These are phyloP conservation scores for Diplodia mutila DNA, from an alignment of 2,329 filamentous ascomycete genomes.

Conservation along the genomic window DNA sequence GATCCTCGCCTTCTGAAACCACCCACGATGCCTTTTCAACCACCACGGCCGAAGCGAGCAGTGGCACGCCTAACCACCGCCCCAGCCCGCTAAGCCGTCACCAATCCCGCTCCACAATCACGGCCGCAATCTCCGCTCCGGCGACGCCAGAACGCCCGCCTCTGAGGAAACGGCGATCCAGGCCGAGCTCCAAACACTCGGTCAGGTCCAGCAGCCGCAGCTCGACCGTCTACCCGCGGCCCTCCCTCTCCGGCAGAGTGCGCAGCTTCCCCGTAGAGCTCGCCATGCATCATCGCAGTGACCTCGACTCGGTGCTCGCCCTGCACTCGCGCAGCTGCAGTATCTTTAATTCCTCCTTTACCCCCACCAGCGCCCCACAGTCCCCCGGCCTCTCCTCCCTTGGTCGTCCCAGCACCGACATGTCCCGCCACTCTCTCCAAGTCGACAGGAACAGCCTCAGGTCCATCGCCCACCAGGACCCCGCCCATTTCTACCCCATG, in stretches of 20 bases:
- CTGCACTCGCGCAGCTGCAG: slow-evolving; percentile 45
- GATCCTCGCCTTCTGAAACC: slow-evolving; percentile 15
- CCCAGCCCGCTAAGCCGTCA: slow-evolving; percentile 3
- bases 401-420: slow-evolving; percentile 19
- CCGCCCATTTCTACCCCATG: neutral
- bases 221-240: slow-evolving; percentile 1
- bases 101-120: neutral
- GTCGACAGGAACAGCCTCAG: neutral
- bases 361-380: slow-evolving; percentile 12
- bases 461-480: neutral
- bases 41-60: neutral
- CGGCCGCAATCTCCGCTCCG: neutral
- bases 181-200: slow-evolving; percentile 24
- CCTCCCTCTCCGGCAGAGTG: slow-evolving; percentile 26
- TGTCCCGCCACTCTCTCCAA: neutral
- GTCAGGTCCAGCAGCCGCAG: slow-evolving; percentile 1
- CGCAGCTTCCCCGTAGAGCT: slow-evolving; percentile 39
- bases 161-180: slow-evolving; percentile 16
- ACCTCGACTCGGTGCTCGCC: slow-evolving; percentile 45
- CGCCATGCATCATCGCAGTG: slow-evolving; percentile 32
- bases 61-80: slow-evolving; percentile 2
- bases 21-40: neutral
- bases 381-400: slow-evolving; percentile 14
- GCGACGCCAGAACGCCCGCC: slow-evolving; percentile 5
- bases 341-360: slow-evolving; percentile 28